These are phyloP conservation scores for Fusarium transvaalense DNA, from an alignment of 2,329 filamentous ascomycete species.

Conservation along the genomic window DNA sequence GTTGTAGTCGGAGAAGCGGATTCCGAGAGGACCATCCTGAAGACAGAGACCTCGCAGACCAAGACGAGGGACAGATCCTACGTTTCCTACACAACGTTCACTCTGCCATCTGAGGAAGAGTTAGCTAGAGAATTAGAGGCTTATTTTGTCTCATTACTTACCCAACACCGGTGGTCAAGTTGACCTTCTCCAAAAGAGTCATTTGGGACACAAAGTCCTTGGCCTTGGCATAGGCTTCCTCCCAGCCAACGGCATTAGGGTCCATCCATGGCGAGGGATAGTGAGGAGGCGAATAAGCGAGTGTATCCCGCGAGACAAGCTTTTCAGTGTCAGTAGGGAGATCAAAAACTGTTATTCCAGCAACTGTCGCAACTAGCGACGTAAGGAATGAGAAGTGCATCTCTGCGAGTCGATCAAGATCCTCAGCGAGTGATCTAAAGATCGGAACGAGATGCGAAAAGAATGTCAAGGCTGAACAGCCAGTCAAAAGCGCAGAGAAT, in stretches of 20 bases:
- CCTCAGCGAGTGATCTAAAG: not conserved
- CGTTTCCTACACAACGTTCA: conserved; percentile 83
- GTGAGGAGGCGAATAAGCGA: conserved; percentile 66
- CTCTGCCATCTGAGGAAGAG: conserved; percentile 55
- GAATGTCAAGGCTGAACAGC: not conserved
- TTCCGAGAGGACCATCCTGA: conserved; percentile 86
- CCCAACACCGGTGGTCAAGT: conserved; percentile 91
- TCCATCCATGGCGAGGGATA: conserved; percentile 93
- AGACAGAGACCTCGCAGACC: conserved; percentile 82
- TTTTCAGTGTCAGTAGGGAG: conserved; percentile 46
- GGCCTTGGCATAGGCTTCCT: conserved; percentile 80
- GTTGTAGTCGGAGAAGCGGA: conserved; percentile 82
- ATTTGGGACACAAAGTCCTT: conserved; percentile 84
- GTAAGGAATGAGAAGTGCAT: conserved; percentile 35
- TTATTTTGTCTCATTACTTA: conserved; percentile 57
- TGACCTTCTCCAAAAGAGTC: conserved; percentile 91
- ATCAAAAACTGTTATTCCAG: conserved; percentile 13
- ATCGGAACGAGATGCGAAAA: not conserved
- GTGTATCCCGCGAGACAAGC: conserved; percentile 33
- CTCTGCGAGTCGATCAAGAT: not conserved
- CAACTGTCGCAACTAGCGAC: not conserved
- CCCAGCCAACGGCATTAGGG: conserved; percentile 78
- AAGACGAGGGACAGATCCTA: conserved; percentile 76
- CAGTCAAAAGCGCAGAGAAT: not conserved
- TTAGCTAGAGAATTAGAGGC: not conserved